These are phyloP conservation scores for Fusarium papillatum DNA, from an alignment of 2,329 filamentous ascomycete species.

Conservation along the genomic window DNA sequence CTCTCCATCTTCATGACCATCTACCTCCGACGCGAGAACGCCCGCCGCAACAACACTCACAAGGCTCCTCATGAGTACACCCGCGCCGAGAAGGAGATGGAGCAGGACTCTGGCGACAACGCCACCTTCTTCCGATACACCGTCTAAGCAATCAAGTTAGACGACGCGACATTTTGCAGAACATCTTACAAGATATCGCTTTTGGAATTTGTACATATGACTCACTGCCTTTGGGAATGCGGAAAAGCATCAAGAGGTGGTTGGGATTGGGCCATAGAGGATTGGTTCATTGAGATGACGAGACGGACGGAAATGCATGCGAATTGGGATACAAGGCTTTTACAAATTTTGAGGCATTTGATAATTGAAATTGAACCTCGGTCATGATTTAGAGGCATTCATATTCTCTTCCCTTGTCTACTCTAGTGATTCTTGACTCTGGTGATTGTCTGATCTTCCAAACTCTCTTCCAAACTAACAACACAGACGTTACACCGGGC, in stretches of 20 bases:
- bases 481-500: neutral
- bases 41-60: slow-evolving; percentile 62
- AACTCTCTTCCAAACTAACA: neutral
- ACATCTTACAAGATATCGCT: slow-evolving; percentile 40
- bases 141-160: slow-evolving; percentile 49
- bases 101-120: slow-evolving; percentile 69
- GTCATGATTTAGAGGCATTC: slow-evolving; percentile 25
- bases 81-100: slow-evolving; percentile 63
- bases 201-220: slow-evolving; percentile 39
- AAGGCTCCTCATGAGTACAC: slow-evolving; percentile 65
- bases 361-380: slow-evolving; percentile 32
- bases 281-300: slow-evolving; percentile 19
- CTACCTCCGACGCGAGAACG: slow-evolving; percentile 70
- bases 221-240: slow-evolving; percentile 21
- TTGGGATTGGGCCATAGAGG: slow-evolving; percentile 10
- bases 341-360: slow-evolving; percentile 17
- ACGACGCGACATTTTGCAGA: slow-evolving; percentile 29
- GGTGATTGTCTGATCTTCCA: neutral
- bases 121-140: slow-evolving; percentile 70
- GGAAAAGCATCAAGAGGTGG: slow-evolving; percentile 18
- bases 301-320: slow-evolving; percentile 16
- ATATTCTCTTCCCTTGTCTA: neutral
- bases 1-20: slow-evolving; percentile 68
- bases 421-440: neutral
- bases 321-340: slow-evolving; percentile 23